Evolutionary conservation across 2,329 filamentous ascomycete species (phyloP).

Genomic region (Claviceps arundinis): DNA sequence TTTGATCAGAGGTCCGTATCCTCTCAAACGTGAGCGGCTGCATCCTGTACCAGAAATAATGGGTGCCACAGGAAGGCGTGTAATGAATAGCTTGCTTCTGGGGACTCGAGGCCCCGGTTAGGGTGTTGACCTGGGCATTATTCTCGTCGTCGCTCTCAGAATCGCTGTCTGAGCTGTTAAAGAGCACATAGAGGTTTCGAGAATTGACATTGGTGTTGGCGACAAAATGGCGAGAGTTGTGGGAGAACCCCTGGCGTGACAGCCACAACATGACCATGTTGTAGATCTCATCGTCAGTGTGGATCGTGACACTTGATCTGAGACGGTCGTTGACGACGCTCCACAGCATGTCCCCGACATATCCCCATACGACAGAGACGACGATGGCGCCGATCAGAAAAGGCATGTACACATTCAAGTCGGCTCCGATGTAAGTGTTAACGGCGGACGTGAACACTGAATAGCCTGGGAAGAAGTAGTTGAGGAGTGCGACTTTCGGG

Average conservation of each 20-base stretch:
- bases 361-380: conserved; percentile 37
- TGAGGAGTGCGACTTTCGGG: conserved; percentile 37
- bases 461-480: conserved; percentile 54
- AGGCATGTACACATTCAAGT: conserved; percentile 50
- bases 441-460: conserved; percentile 40
- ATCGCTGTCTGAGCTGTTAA: conserved; percentile 27
- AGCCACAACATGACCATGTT: conserved; percentile 62
- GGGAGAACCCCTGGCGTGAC: conserved; percentile 46
- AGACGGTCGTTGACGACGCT: conserved; percentile 37
- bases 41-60: conserved; percentile 55
- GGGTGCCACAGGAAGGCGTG: conserved; percentile 53
- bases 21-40: conserved; percentile 45
- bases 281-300: conserved; percentile 59
- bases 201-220: conserved; percentile 49
- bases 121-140: conserved; percentile 11
- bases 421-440: conserved; percentile 44
- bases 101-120: conserved; percentile 10
- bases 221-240: conserved; percentile 46
- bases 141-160: conserved; percentile 27
- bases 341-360: conserved; percentile 35
- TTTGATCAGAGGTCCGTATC: conserved; percentile 31
- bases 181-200: conserved; percentile 34
- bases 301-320: conserved; percentile 53
- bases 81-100: conserved; percentile 41
- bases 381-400: conserved; percentile 36